These are phyloP conservation scores for Iberis pinnata DNA, from an alignment of 345 rosid genomes.

Conservation along the genomic window DNA sequence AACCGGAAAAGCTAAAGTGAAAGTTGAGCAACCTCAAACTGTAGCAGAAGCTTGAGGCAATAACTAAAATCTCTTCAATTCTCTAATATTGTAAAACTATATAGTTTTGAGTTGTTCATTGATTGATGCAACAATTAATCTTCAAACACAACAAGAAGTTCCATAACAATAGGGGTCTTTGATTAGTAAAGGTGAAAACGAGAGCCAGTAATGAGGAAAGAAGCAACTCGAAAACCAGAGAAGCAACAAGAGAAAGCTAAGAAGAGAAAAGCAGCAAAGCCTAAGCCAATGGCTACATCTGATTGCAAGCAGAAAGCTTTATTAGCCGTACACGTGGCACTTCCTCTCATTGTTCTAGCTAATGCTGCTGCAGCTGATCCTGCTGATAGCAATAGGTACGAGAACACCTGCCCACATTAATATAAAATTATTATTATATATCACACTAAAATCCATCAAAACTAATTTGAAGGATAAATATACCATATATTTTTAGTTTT, in stretches of 20 bases:
- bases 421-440: not conserved
- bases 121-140: not conserved
- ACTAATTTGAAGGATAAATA: too few species aligned
- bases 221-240: conserved; percentile 78
- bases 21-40: conserved; percentile 36
- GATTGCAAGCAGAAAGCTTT: conserved; percentile 72
- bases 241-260: conserved; percentile 59
- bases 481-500: too few species aligned
- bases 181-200: conserved; percentile 53
- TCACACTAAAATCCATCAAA: too few species aligned
- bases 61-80: too few species aligned
- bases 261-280: conserved; percentile 75
- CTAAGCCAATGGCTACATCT: conserved; percentile 60
- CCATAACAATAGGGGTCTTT: not conserved
- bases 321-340: conserved; percentile 40
- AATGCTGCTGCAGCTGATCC: conserved; percentile 67
- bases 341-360: conserved; percentile 53
- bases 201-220: conserved; percentile 77
- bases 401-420: conserved; percentile 47
- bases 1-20: conserved; percentile 37
- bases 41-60: conserved; percentile 38
- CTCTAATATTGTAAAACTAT: too few species aligned
- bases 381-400: conserved; percentile 76
- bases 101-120: too few species aligned
- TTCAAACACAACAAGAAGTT: not conserved